Conservation (phyloP, 2,329 filamentous ascomycete genomes). For the Cercospora sp. region DNA sequence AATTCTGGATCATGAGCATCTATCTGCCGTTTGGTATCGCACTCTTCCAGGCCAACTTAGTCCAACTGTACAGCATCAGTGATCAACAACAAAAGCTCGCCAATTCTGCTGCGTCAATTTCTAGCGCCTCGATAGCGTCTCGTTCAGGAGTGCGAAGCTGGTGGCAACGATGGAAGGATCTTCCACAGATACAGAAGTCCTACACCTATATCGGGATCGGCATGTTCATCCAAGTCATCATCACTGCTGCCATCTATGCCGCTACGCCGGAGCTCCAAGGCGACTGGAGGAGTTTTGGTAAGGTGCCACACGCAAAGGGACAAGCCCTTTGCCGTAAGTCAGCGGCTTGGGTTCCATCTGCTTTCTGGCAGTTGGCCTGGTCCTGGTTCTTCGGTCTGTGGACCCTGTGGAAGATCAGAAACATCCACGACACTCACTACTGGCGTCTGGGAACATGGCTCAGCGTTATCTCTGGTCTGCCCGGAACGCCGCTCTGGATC, state of each 20-base stretch:
- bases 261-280: constrained; percentile 27
- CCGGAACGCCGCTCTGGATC: constrained; percentile 67
- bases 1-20: constrained; percentile 68
- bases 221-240: constrained; percentile 49
- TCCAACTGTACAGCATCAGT: constrained; percentile 52
- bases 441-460: constrained; percentile 65
- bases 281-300: constrained; percentile 30
- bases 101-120: constrained; percentile 16
- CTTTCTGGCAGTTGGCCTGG: constrained; percentile 66
- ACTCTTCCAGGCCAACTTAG: constrained; percentile 65
- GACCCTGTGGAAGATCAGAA: constrained; percentile 61
- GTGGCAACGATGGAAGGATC: constrained; percentile 44
- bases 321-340: constrained; percentile 30
- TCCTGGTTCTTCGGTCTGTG: constrained; percentile 62
- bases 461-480: constrained; percentile 54
- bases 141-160: background rate
- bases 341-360: constrained; percentile 64
- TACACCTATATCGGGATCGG: constrained; percentile 54
- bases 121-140: background rate
- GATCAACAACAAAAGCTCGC: constrained; percentile 28
- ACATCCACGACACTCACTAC: constrained; percentile 64
- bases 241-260: constrained; percentile 27
- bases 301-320: constrained; percentile 27
- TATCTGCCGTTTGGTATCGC: constrained; percentile 66
- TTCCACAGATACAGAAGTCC: constrained; percentile 48